phyloP scores from a whole-genome alignment of 1,284 basidiomycete genomes.

The Vanrija sp. region DNA sequence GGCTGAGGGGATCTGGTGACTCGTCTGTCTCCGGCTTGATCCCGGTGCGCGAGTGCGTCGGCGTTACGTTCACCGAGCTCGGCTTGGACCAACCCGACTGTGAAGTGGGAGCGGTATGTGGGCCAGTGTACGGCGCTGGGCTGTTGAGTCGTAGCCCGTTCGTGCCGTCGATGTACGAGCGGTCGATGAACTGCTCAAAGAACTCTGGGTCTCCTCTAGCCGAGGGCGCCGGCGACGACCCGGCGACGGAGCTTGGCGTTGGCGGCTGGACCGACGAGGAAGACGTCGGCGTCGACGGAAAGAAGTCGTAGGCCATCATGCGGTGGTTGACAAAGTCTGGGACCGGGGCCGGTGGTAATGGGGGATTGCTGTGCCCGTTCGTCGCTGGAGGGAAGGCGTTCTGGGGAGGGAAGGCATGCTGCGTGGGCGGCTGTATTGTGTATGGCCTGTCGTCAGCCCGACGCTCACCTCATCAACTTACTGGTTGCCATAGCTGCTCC shows the following conservation, averaged over 20 bases:
- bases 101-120: background rate
- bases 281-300: slow-evolving; percentile 3
- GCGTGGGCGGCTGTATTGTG: background rate
- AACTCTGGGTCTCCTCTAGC: slow-evolving; percentile 4
- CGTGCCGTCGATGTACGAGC: slow-evolving; percentile 13
- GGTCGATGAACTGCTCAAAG: slow-evolving; percentile 18
- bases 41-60: background rate
- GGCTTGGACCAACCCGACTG: no score
- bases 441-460: background rate
- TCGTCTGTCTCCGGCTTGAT: slow-evolving; percentile 3
- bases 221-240: slow-evolving; percentile 5
- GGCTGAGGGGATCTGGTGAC: slow-evolving; percentile 27
- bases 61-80: background rate
- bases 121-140: slow-evolving; percentile 5
- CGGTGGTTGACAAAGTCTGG: background rate
- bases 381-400: background rate
- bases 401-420: background rate
- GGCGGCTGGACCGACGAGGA: slow-evolving; percentile 5
- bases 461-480: background rate
- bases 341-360: no score
- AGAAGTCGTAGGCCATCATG: slow-evolving; percentile 18
- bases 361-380: no score
- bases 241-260: slow-evolving; percentile 9
- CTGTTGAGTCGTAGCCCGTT: slow-evolving; percentile 9
- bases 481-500: slow-evolving; percentile 9